Conservation (phyloP, 2,329 filamentous ascomycete species). For the Botrytis medusae region DNA sequence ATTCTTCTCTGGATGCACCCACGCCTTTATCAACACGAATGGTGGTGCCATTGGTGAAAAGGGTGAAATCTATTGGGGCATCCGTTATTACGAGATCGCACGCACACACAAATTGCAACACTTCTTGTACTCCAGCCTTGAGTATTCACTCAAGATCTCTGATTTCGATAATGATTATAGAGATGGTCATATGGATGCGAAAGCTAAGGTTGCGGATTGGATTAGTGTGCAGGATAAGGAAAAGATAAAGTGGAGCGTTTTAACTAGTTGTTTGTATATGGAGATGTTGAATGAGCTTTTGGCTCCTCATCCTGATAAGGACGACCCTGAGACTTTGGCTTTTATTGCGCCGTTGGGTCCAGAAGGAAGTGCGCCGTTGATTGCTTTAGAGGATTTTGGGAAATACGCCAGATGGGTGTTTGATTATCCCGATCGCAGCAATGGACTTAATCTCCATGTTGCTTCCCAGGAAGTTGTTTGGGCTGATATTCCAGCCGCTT, state of each 20-base stretch:
- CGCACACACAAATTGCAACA: conserved; percentile 33
- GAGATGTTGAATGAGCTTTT: conserved; percentile 36
- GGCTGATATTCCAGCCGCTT: conserved; percentile 25
- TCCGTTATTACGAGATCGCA: conserved; percentile 40
- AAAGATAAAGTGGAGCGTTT: conserved; percentile 31
- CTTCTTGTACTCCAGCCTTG: conserved; percentile 43
- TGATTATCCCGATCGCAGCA: conserved; percentile 30
- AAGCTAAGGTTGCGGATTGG: conserved; percentile 38
- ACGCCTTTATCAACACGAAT: conserved; percentile 46
- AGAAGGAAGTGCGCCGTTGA: conserved; percentile 27
- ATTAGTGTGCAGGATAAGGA: conserved; percentile 27
- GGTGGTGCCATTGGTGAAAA: conserved; percentile 43
- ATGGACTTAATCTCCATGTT: conserved; percentile 34
- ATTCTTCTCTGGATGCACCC: conserved; percentile 41
- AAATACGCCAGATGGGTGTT: conserved; percentile 36
- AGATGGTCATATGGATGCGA: conserved; percentile 45
- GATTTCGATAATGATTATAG: conserved; percentile 42
- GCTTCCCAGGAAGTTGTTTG: conserved; percentile 33
- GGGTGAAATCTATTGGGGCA: conserved; percentile 42
- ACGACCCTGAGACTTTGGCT: conserved; percentile 22
- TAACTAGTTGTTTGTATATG: conserved; percentile 40
- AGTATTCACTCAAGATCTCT: conserved; percentile 43
- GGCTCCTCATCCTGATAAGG: conserved; percentile 23
- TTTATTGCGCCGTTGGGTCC: conserved; percentile 29
- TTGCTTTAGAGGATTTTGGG: conserved; percentile 35